Evolutionary conservation across 2,329 filamentous ascomycete genomes (phyloP).

Genomic region (Colletotrichum tofieldiae): DNA sequence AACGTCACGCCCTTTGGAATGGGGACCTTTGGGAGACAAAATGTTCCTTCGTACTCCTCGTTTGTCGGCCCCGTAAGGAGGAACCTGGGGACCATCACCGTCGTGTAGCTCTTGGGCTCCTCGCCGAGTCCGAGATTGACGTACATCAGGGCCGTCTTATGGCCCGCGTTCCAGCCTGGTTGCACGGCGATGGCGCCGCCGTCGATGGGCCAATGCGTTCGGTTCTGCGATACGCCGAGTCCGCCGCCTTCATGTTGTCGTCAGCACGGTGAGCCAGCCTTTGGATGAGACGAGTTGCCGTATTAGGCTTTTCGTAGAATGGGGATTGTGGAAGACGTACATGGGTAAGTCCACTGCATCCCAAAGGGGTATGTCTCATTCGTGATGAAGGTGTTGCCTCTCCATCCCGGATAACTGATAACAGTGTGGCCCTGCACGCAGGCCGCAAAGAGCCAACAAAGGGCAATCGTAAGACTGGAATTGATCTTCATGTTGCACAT

Average conservation of each 20-base stretch:
- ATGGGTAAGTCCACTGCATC: conserved; percentile 81
- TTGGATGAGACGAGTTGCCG: background rate
- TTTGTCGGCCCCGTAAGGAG: conserved; percentile 76
- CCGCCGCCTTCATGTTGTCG: conserved; percentile 72
- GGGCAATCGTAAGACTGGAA: background rate
- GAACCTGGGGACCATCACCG: conserved; percentile 75
- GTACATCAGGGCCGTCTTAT: conserved; percentile 77
- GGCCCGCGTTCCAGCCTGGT: conserved; percentile 81
- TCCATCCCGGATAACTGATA: conserved; percentile 76
- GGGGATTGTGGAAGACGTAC: conserved; percentile 58
- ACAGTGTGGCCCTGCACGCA: conserved; percentile 62
- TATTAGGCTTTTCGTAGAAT: background rate
- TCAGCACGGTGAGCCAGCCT: background rate
- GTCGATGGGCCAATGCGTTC: conserved; percentile 78
- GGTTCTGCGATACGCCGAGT: conserved; percentile 76
- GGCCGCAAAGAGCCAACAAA: background rate
- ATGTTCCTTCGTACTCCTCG: conserved; percentile 74
- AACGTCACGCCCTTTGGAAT: conserved; percentile 73
- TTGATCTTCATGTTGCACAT: background rate
- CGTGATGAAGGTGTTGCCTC: conserved; percentile 75
- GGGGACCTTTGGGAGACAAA: conserved; percentile 81
- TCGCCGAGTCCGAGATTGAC: conserved; percentile 80
- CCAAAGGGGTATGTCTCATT: conserved; percentile 76
- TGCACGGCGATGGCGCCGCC: conserved; percentile 79
- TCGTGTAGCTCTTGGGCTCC: conserved; percentile 76